phyloP scores from a whole-genome alignment of 2,329 filamentous ascomycete genomes.

The Xylariaceae sp. region DNA sequence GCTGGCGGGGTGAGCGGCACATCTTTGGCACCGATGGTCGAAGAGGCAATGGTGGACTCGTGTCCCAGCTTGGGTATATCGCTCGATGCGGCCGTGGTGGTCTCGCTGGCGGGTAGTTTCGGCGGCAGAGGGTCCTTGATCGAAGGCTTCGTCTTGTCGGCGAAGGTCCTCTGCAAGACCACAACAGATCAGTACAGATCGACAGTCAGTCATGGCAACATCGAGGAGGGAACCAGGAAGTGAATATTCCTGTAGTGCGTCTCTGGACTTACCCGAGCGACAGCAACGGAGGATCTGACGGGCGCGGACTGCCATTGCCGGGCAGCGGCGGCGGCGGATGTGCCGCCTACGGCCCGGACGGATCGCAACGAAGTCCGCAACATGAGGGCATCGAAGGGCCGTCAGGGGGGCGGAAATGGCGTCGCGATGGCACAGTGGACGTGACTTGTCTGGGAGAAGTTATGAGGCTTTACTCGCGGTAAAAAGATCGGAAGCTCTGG shows the following conservation, averaged over 20 bases:
- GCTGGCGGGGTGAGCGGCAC: slow-evolving; percentile 32
- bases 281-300: slow-evolving; percentile 9
- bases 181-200: too few relatives aligned
- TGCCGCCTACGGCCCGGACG: slow-evolving; percentile 50
- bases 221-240: too few relatives aligned
- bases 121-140: slow-evolving; percentile 40
- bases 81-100: slow-evolving; percentile 39
- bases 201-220: not conserved
- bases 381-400: slow-evolving; percentile 47
- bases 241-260: too few relatives aligned
- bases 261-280: too few relatives aligned
- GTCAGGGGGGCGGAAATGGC: slow-evolving; percentile 4
- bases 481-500: slow-evolving; percentile 25
- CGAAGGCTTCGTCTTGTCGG: slow-evolving; percentile 44
- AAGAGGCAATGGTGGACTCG: slow-evolving; percentile 30
- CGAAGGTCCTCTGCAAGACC: slow-evolving; percentile 48
- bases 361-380: slow-evolving; percentile 63
- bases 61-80: slow-evolving; percentile 27
- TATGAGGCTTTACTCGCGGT: slow-evolving; percentile 22
- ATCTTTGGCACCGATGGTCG: slow-evolving; percentile 28
- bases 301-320: slow-evolving; percentile 51
- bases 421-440: not conserved
- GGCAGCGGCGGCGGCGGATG: slow-evolving; percentile 43
- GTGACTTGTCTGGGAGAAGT: not conserved
- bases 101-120: slow-evolving; percentile 47